Conservation (phyloP, 2,329 filamentous ascomycete genomes). For the Helminthosporium solani region DNA sequence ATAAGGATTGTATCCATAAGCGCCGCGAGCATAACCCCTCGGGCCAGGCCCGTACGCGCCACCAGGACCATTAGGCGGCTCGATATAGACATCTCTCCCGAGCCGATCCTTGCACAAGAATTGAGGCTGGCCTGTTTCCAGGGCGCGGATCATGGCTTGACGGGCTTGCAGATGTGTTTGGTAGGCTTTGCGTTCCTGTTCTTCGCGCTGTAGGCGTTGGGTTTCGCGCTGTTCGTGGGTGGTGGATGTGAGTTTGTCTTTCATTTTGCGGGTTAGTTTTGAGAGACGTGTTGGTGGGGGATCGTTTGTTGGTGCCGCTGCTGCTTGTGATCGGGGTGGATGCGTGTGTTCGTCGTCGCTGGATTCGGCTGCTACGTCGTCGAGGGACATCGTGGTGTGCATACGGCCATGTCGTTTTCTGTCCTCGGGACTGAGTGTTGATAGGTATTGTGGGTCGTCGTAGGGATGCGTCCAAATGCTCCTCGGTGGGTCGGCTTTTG, state of each 20-base stretch:
- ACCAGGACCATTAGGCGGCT: conserved; percentile 50
- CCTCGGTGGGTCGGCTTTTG: conserved; percentile 53
- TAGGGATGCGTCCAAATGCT: conserved; percentile 64
- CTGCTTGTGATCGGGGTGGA: conserved; percentile 3
- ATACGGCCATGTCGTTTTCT: conserved; percentile 49
- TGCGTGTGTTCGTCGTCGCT: conserved; percentile 31
- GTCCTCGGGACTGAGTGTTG: conserved; percentile 51
- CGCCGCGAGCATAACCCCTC: conserved; percentile 15
- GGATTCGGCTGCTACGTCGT: conserved; percentile 49
- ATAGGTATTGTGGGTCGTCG: conserved; percentile 58
- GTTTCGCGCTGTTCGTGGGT: conserved; percentile 57
- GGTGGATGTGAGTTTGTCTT: conserved; percentile 59
- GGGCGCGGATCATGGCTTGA: conserved; percentile 52
- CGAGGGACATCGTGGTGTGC: conserved; percentile 40
- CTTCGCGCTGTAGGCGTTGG: conserved; percentile 49
- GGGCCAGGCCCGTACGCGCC: conserved; percentile 8
- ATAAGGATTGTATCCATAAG: conserved; percentile 51
- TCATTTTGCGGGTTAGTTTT: conserved; percentile 57
- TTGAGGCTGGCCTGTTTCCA: conserved; percentile 58
- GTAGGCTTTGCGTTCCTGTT: conserved; percentile 55
- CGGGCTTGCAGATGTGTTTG: conserved; percentile 54
- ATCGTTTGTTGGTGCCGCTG: conserved; percentile 8
- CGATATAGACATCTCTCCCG: conserved; percentile 59
- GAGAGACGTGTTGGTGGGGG: conserved; percentile 38
- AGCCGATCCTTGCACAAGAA: conserved; percentile 55